These are phyloP conservation scores for Suhomyces xylopsoci DNA, from an alignment of 805 yeast species.

Conservation along the genomic window DNA sequence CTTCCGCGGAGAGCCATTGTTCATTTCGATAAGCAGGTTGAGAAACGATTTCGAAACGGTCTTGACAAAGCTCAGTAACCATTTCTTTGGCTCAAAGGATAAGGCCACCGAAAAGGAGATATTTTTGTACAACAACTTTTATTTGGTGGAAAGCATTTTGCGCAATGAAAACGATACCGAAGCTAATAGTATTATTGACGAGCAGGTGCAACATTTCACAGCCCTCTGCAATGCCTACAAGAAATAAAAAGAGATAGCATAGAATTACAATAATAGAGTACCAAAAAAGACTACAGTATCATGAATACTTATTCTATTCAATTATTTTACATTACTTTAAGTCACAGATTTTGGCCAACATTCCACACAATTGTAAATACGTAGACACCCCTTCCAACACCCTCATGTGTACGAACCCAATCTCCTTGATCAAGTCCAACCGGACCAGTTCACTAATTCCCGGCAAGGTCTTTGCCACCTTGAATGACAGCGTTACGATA, in stretches of 20 bases:
- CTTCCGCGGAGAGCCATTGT: constrained; percentile 64
- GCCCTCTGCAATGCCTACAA: constrained; percentile 40
- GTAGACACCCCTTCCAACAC: constrained; percentile 91
- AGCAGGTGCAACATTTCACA: constrained; percentile 39
- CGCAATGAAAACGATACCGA: constrained; percentile 28
- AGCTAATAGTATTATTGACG: constrained; percentile 19
- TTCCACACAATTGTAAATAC: constrained; percentile 79
- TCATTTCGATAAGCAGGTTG: constrained; percentile 63
- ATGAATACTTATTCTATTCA: neutral
- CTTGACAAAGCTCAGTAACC: constrained; percentile 64
- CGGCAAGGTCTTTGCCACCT: constrained; percentile 75
- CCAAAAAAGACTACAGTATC: too few relatives aligned
- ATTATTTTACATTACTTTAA: neutral
- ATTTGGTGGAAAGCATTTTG: constrained; percentile 57
- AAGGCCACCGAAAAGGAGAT: constrained; percentile 55
- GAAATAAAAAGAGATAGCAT: constrained; percentile 1
- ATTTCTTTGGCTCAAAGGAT: constrained; percentile 31
- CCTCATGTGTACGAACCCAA: constrained; percentile 90
- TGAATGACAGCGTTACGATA: constrained; percentile 84
- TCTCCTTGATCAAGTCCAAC: constrained; percentile 75
- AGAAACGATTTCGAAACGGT: constrained; percentile 78
- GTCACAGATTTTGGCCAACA: constrained; percentile 59
- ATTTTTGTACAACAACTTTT: constrained; percentile 72
- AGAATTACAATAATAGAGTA: too few relatives aligned
- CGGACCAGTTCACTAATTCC: constrained; percentile 66